Evolutionary conservation across 2,329 filamentous ascomycete species (phyloP).

Genomic region (Fusarium lyarnte): DNA sequence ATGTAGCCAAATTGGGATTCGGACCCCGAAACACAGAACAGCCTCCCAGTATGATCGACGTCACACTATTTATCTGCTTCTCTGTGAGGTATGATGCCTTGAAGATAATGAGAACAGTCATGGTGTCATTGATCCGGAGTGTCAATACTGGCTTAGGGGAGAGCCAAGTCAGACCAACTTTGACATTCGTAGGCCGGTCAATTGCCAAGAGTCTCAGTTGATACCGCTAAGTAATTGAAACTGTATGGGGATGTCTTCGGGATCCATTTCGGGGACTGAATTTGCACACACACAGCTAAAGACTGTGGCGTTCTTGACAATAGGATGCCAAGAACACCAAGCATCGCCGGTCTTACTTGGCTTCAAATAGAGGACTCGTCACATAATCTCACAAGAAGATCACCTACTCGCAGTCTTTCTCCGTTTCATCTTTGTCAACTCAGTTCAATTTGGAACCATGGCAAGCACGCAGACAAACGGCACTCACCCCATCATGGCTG

Average conservation of each 20-base stretch:
- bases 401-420: accelerated
- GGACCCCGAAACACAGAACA: background rate
- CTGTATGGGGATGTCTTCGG: background rate
- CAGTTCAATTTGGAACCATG: background rate
- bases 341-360: background rate
- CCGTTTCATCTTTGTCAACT: accelerated
- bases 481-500: background rate
- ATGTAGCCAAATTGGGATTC: background rate
- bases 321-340: background rate
- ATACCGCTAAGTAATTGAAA: accelerated
- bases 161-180: background rate
- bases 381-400: background rate
- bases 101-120: background rate
- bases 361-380: constrained; percentile 4
- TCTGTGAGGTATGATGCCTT: background rate
- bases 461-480: background rate
- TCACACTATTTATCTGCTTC: background rate
- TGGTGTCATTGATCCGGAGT: background rate
- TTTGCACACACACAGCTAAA: background rate
- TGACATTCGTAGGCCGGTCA: too few relatives aligned
- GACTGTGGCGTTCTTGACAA: background rate
- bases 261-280: constrained; percentile 11
- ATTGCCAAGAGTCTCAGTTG: background rate
- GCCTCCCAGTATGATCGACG: accelerated
- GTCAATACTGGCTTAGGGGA: background rate